These are phyloP conservation scores for Leishmania gerbilli DNA, from an alignment of 208 protist genomes.

Conservation along the genomic window DNA sequence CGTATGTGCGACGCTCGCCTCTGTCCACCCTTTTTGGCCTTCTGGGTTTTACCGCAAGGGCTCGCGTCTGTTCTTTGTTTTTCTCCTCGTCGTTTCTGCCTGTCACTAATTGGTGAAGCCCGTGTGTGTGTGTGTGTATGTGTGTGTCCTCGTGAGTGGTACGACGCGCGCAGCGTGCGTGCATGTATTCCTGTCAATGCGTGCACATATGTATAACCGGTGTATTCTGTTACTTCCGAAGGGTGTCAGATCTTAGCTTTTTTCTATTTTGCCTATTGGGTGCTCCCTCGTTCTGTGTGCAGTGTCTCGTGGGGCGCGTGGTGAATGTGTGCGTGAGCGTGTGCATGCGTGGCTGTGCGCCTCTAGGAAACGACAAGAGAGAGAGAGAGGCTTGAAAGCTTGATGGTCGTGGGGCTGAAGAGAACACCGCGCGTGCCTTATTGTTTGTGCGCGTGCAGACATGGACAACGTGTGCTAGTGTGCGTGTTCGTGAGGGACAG, in stretches of 20 bases:
- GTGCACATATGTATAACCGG: background rate
- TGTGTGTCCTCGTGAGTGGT: background rate
- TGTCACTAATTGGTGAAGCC: no score
- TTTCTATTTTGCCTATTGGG: background rate
- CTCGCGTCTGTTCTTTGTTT: no score
- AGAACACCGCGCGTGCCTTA: no score
- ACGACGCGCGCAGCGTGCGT: background rate
- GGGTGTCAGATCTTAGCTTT: background rate
- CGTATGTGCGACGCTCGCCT: no score
- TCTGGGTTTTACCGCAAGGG: no score
- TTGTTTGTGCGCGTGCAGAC: no score
- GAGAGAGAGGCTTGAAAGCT: background rate
- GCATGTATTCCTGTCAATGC: background rate
- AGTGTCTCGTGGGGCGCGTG: background rate
- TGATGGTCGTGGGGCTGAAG: background rate
- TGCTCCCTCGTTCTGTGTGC: background rate
- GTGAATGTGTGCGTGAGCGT: background rate
- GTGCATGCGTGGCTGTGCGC: background rate
- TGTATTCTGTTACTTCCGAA: background rate
- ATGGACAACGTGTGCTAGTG: no score
- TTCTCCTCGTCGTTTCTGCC: no score
- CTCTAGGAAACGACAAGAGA: background rate
- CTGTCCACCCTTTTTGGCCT: no score
- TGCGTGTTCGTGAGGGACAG: background rate
- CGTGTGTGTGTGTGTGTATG: no score